Evolutionary conservation across 352 stramenopile genomes (phyloP), one percentile per base, ranked within the genome.

Genomic region (Pythium periplocum): DNA sequence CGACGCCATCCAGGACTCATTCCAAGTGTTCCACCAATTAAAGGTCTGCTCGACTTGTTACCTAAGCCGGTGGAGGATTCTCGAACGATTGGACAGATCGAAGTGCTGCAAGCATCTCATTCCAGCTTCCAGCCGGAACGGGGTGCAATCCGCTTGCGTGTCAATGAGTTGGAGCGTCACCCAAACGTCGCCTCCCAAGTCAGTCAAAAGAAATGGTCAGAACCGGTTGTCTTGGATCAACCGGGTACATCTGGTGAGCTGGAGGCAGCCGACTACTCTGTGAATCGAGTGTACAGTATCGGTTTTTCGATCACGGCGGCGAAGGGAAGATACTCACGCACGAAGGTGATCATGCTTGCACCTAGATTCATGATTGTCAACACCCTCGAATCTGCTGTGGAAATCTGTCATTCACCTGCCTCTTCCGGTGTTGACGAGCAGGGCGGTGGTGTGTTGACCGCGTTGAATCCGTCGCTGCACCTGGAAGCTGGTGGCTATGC

Each of bases 271-370:
- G 75, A 91, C 56, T 86, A 72, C 30, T 69, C 58, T 26, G 57
- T 62, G 35, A 79, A 87, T 47, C 68, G 77, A 31, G 83, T 83
- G 49, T 91, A 83, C 64, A 87, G 76, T 38, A 83, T 95, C 30
- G 85, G 85, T 1, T 93, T 90, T 61, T 88, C 80, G 6, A 90
- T 95, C 37, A 78, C 64, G 30, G 66, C 76, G 9, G 85, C 78
- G 2, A 87, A 87, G 48, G 82, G 79, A 6, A 62, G 75, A 40
- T 95, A 93, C 46, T 91, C 85, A 37, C 69, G 86, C 39, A 93
- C 86, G 31, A 93, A 95, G 57, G 83, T 95, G 8, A 86, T 95
- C 42, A 94, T 90, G 74, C 61, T 95, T 40, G 89, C 83, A 12
- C 86, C 86, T 33, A 64, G 86, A 31, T 93, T 90, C 51, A 85